A percentile compares a stretch with the other conserved stretches of the same genome.
Evolutionary conservation across 1,284 basidiomycete genomes (phyloP).

Genomic region (Cryptococcus sp.): DNA sequence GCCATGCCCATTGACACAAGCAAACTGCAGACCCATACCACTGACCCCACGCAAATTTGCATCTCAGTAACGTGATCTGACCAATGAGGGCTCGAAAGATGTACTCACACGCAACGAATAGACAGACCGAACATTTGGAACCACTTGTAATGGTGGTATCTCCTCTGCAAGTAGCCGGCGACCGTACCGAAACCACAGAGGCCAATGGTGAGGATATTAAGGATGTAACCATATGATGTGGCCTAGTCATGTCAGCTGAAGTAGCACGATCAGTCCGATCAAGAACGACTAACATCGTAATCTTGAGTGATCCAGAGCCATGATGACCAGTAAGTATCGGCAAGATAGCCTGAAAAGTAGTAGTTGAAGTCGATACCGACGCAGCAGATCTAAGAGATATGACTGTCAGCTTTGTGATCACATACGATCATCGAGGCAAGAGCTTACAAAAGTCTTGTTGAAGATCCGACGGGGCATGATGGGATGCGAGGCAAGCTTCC

Average conservation of each 20-base stretch:
- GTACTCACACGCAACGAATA: slow-evolving; percentile 33
- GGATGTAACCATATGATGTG: slow-evolving; percentile 38
- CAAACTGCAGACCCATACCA: slow-evolving; percentile 34
- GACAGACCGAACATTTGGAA: slow-evolving; percentile 38
- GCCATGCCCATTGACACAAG: slow-evolving; percentile 36
- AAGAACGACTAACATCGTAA: slow-evolving; percentile 16
- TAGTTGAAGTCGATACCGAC: slow-evolving; percentile 51
- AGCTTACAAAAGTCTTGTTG: slow-evolving; percentile 50
- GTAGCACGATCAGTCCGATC: not conserved
- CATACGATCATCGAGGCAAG: not conserved
- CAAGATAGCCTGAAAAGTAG: slow-evolving; percentile 47
- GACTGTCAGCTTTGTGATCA: not conserved
- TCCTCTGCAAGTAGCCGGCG: slow-evolving; percentile 50
- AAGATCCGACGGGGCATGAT: slow-evolving; percentile 53
- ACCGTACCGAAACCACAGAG: slow-evolving; percentile 49
- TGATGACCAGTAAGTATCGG: slow-evolving; percentile 49
- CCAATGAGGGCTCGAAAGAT: not conserved
- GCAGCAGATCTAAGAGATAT: slow-evolving; percentile 13
- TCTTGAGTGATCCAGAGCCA: slow-evolving; percentile 51
- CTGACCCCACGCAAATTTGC: slow-evolving; percentile 2
- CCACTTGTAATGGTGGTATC: slow-evolving; percentile 55
- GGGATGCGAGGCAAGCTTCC: slow-evolving; percentile 47
- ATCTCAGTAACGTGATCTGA: not conserved
- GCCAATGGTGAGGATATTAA: slow-evolving; percentile 45
- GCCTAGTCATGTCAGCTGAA: slow-evolving; percentile 2